phyloP scores from a whole-genome alignment of 2,329 filamentous ascomycete species.

The Zymoseptoria tritici region DNA sequence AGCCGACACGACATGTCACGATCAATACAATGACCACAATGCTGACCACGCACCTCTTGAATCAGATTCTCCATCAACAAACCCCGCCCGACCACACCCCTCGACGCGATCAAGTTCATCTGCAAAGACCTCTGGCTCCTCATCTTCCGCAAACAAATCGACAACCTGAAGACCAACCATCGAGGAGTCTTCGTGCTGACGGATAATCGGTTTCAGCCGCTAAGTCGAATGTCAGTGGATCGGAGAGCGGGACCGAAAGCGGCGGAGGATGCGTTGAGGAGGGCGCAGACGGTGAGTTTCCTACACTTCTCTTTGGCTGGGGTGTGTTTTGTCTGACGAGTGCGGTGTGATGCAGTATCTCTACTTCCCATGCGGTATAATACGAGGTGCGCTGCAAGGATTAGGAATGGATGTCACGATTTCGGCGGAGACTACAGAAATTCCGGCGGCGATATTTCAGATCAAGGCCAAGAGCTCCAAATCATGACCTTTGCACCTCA shows the following conservation, averaged over 20 bases:
- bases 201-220: constrained; percentile 82
- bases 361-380: constrained; percentile 90
- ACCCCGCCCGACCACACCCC: constrained; percentile 80
- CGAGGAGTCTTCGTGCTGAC: constrained; percentile 93
- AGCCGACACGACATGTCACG: background rate
- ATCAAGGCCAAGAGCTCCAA: constrained; percentile 76
- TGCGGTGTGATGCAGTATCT: constrained; percentile 56
- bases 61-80: constrained; percentile 70
- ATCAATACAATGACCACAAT: background rate
- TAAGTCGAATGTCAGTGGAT: constrained; percentile 82
- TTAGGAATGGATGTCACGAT: constrained; percentile 87
- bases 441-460: constrained; percentile 88
- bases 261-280: constrained; percentile 46
- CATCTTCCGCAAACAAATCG: constrained; percentile 92
- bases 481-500: constrained; percentile 38
- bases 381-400: constrained; percentile 84
- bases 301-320: background rate
- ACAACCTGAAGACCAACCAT: constrained; percentile 98
- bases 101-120: constrained; percentile 95
- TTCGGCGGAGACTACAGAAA: constrained; percentile 78
- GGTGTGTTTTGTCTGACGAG: background rate
- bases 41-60: background rate
- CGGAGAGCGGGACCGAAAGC: constrained; percentile 25
- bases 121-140: constrained; percentile 98
- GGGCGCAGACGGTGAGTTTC: constrained; percentile 67